Percentiles rank a stretch among this genome's conserved stretches.
phyloP scores from a whole-genome alignment of 768 basidiomycete genomes.

The Sistotremastrum niveocremeum region DNA sequence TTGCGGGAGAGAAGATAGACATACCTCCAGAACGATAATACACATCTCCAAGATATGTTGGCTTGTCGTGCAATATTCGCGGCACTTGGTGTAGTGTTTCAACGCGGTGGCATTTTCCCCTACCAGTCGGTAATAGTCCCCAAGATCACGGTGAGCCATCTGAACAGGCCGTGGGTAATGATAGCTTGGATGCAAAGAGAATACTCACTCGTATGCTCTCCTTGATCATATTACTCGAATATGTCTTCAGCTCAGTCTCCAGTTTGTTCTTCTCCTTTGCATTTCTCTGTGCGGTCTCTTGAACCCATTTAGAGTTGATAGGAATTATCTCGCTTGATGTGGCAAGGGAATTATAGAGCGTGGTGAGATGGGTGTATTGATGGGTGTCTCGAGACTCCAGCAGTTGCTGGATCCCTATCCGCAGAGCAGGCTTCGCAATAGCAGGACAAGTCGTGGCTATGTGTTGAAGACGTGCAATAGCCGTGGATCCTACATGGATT shows the following conservation, averaged over 20 bases:
- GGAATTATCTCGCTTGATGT: slow-evolving; percentile 32
- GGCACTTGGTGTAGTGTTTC: slow-evolving; percentile 78
- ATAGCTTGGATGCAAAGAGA: neutral
- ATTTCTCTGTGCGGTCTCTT: slow-evolving; percentile 52
- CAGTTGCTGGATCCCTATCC: slow-evolving; percentile 50
- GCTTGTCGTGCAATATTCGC: slow-evolving; percentile 85
- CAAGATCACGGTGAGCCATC: slow-evolving; percentile 89
- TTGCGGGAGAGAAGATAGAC: slow-evolving; percentile 5
- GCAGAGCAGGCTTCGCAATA: slow-evolving; percentile 60
- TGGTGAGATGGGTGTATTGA: slow-evolving; percentile 14
- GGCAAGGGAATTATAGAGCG: slow-evolving; percentile 23
- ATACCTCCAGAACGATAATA: slow-evolving; percentile 65
- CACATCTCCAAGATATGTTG: slow-evolving; percentile 93
- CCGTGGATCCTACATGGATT: slow-evolving; percentile 45
- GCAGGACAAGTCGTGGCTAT: slow-evolving; percentile 52
- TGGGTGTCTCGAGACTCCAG: slow-evolving; percentile 52
- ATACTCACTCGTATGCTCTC: slow-evolving; percentile 82
- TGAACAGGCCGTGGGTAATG: slow-evolving; percentile 17
- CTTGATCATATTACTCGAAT: slow-evolving; percentile 95
- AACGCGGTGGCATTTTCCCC: slow-evolving; percentile 64
- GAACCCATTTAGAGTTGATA: slow-evolving; percentile 61
- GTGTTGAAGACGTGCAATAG: slow-evolving; percentile 59
- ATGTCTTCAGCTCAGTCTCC: slow-evolving; percentile 90
- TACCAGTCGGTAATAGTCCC: slow-evolving; percentile 55
- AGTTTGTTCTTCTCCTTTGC: slow-evolving; percentile 66